Evolutionary conservation across 2,329 filamentous ascomycete genomes (phyloP), one percentile per base, ranked within the genome.

Genomic region (Teratosphaeria pseudoeucalypti): DNA sequence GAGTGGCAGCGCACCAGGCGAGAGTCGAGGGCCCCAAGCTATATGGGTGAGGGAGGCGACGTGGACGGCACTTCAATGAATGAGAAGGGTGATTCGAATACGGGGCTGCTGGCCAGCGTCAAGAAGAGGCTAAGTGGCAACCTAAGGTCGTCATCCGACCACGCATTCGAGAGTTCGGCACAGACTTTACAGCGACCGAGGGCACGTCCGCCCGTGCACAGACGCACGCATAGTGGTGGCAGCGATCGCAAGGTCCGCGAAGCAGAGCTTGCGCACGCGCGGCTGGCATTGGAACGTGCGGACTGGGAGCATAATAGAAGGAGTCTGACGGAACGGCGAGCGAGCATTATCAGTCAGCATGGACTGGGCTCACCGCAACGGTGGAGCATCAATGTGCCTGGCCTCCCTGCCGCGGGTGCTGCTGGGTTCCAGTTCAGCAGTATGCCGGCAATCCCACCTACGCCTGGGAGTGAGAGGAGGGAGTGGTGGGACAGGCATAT

Each of bases 221-320:
- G 66, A 16, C 62, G 70, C 10, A 66, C 64, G 2, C 64, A 63
- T 9, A 71, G 70, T 52, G 67, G 71, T 4, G 66, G 67, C 2
- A 68, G 67, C 27, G 71, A 73, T 60, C 62, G 67, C 11, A 61
- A 71, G 34, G 67, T 69, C 11, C 39, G 67, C 19, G 73, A 72
- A 32, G 69, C 68, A 5, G 71, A 73, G 56, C 67, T 68, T 60
- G 76, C 76, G 23, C 68, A 73, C 32, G 65, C 70, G 58, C 65
- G 76, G 57, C 60, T 78, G 57, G 72, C 72, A 57, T 53, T 72
- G 43, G 76, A 79, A 68, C 68, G 69, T 69, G 66, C 63, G 52
- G 65, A 71, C 27, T 65, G 61, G 43, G 57, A 66, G 47, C 56
- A 60, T 47, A 57, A 68, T 57, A 61, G 62, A 5, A 55, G 34